Evolutionary conservation across 352 stramenopile genomes (phyloP), one percentile per base, ranked within the genome.

Genomic region (Blastocystis sp.): DNA sequence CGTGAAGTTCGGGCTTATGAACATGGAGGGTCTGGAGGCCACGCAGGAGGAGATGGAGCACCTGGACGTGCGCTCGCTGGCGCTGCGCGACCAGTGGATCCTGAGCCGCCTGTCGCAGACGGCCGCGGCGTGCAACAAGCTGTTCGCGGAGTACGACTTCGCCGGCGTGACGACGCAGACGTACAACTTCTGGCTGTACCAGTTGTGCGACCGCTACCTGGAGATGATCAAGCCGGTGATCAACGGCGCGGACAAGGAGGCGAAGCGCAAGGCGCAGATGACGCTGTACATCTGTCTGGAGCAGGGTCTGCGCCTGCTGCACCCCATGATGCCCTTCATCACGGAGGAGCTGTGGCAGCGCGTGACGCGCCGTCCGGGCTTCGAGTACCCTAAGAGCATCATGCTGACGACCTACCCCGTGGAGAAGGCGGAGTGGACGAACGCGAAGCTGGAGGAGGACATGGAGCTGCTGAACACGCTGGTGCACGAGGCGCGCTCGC

Each of bases 291-390:
- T 95, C 42, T 96, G 94, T 52, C 90, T 99, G 57, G 96, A 98
- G 87, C 93, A 93, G 87, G 97, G 94, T 24, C 94, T 99, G 89
- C 94, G 96, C 24, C 92, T 99, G 68, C 90, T 99, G 52, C 97
- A 99, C 89, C 97, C 97, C 6, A 97, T 99, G 90, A 98, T 98
- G 90, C 97, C 97, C n/a, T 99, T 99, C 90, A 95, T 99, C 34
- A 99, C 97, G 0, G 97, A 99, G 92, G 97, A 99, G 90, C 92
- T 99, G 10, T 99, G 97, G 97, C 95, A 95, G 89, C 90, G 94
- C 68, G 90, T 96, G 38, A 93, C 94, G 62, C 92, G 92, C 60
- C 90, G 93, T 65, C 91, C 62, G 17, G 91, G 91, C 64, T 89
- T 91, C 19, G 82, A 89, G 45, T 92, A 95, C 71, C 82, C 90